Evolutionary conservation across 805 yeast genomes (phyloP).

Genomic region (Lipomyces mesembrius): DNA sequence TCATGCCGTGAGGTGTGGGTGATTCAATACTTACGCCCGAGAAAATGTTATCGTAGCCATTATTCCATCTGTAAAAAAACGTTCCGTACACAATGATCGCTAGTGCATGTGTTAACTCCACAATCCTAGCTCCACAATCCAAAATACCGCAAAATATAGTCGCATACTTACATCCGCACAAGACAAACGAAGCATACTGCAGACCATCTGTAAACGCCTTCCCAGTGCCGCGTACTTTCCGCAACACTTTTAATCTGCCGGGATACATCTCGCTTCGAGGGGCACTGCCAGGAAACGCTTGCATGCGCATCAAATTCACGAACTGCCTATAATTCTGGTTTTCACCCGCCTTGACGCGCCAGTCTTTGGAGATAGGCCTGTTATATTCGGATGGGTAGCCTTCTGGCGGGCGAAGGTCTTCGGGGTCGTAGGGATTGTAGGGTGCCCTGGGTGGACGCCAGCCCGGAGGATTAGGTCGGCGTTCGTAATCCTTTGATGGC

Average conservation of each 20-base stretch:
- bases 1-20: not conserved
- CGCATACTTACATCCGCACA: conserved; percentile 24
- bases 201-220: conserved; percentile 51
- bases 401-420: conserved; percentile 74
- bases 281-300: conserved; percentile 72
- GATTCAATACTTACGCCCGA: conserved; percentile 48
- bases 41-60: conserved; percentile 76
- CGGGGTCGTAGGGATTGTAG: conserved; percentile 82
- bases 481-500: conserved; percentile 47
- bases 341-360: conserved; percentile 35
- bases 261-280: conserved; percentile 76
- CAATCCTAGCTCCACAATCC: not conserved
- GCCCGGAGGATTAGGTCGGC: conserved; percentile 76
- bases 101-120: conserved; percentile 41
- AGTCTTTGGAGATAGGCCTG: conserved; percentile 28
- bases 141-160: conserved; percentile 41
- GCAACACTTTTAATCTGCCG: conserved; percentile 74
- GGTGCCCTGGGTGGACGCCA: conserved; percentile 85
- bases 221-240: conserved; percentile 63
- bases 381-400: conserved; percentile 81
- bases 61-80: conserved; percentile 84
- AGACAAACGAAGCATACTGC: conserved; percentile 29
- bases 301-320: conserved; percentile 71
- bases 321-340: conserved; percentile 32
- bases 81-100: conserved; percentile 61